phyloP scores from a whole-genome alignment of 73 alveolate genomes.

The Paramecium pentaurelia region DNA sequence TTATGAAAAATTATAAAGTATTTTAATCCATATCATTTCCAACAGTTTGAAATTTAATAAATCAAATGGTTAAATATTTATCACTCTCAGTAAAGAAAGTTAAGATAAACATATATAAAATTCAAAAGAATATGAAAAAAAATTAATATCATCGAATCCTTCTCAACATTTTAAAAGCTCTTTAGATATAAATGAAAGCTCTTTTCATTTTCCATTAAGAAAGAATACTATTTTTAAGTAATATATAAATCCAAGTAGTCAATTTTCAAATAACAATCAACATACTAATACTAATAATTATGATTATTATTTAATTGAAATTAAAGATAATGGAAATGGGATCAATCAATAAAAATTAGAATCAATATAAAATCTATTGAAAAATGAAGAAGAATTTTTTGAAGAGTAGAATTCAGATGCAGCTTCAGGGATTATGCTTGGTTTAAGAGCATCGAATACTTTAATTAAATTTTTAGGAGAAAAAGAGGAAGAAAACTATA shows the following conservation, averaged over 20 bases:
- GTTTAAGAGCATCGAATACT: not conserved
- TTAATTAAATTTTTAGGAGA: not conserved
- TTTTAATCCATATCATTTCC: not conserved
- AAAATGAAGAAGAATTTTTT: not conserved
- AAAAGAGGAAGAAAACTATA: not conserved
- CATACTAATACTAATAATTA: not conserved
- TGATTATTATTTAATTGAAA: not conserved
- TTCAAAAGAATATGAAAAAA: not conserved
- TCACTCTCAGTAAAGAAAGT: not conserved
- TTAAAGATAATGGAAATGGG: not conserved
- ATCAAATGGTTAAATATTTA: not conserved
- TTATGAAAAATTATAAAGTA: slow-evolving; percentile 5
- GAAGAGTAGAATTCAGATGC: not conserved
- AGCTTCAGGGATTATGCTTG: not conserved
- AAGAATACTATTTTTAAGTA: not conserved
- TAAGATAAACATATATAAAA: not conserved
- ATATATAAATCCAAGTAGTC: not conserved
- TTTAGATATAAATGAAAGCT: not conserved
- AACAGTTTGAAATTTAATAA: not conserved
- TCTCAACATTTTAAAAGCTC: not conserved
- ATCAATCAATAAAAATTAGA: not conserved
- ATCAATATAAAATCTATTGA: not conserved
- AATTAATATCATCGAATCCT: not conserved
- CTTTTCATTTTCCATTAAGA: not conserved
- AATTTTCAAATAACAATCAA: not conserved